phyloP scores from a whole-genome alignment of 1,139 yeast species.

The Eremothecium cymbalariae region DNA sequence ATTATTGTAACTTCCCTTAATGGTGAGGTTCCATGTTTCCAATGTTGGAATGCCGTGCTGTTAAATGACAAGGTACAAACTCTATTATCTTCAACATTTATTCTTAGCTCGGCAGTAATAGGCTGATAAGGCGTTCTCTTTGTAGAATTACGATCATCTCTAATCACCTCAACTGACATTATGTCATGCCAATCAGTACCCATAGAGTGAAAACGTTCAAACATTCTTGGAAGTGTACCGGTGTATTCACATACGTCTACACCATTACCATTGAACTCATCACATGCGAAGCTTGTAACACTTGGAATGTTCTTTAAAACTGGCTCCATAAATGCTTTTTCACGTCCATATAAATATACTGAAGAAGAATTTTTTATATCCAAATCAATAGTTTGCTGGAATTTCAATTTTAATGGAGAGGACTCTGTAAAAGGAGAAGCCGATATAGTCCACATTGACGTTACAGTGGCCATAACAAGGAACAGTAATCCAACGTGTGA shows the following conservation, averaged over 20 bases:
- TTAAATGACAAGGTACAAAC: conserved; percentile 55
- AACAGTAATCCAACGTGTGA: conserved; percentile 40
- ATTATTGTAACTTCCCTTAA: conserved; percentile 52
- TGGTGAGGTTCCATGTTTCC: conserved; percentile 40
- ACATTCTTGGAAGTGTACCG: conserved; percentile 42
- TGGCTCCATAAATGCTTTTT: conserved; percentile 35
- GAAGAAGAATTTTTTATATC: conserved; percentile 29
- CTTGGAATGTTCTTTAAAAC: conserved; percentile 58
- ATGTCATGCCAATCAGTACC: conserved; percentile 2
- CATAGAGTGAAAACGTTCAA: not conserved
- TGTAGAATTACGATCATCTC: conserved; percentile 37
- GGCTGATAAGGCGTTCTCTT: conserved; percentile 53
- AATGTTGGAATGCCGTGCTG: conserved; percentile 35
- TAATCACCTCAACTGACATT: conserved; percentile 42
- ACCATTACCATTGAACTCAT: conserved; percentile 35
- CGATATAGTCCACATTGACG: conserved; percentile 35
- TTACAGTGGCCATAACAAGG: conserved; percentile 33
- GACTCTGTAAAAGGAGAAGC: conserved; percentile 47
- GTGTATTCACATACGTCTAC: conserved; percentile 46
- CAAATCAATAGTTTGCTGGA: conserved; percentile 50
- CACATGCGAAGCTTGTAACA: conserved; percentile 33
- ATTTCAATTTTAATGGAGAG: conserved; percentile 64
- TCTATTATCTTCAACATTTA: conserved; percentile 55
- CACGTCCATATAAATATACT: conserved; percentile 47
- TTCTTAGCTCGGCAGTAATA: conserved; percentile 51